phyloP scores from a whole-genome alignment of 2,329 filamentous ascomycete genomes.

The Apiospora saccharicola region DNA sequence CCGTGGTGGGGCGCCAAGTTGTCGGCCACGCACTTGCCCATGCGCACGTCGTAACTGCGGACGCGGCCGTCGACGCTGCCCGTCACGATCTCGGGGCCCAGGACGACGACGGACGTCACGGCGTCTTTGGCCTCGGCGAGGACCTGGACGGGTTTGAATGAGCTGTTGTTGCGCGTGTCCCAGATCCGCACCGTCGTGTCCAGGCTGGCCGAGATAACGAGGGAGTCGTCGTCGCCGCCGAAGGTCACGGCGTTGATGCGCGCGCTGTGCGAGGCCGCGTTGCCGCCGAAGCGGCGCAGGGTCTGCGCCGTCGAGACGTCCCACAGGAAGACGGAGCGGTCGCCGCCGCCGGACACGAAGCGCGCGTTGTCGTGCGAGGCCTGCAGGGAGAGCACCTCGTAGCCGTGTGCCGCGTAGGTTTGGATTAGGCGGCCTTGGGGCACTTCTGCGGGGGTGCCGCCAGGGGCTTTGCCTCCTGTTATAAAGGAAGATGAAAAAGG shows the following conservation, averaged over 20 bases:
- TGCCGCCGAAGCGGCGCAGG: constrained; percentile 70
- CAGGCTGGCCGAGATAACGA: constrained; percentile 77
- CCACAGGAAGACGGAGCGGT: constrained; percentile 92
- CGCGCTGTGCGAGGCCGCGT: constrained; percentile 26
- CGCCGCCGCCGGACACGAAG: constrained; percentile 88
- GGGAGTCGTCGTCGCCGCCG: constrained; percentile 75
- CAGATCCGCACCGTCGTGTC: constrained; percentile 81
- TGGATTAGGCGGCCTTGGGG: constrained; percentile 75
- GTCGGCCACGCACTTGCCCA: constrained; percentile 75
- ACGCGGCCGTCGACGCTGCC: constrained; percentile 88
- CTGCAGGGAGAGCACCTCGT: constrained; percentile 84
- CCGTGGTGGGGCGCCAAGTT: constrained; percentile 63
- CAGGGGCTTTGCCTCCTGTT: constrained; percentile 44
- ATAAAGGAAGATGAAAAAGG: constrained; percentile 37
- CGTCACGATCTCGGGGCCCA: constrained; percentile 67
- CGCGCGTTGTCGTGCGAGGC: constrained; percentile 80
- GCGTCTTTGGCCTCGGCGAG: constrained; percentile 77
- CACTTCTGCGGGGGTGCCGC: constrained; percentile 38
- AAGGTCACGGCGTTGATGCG: constrained; percentile 64
- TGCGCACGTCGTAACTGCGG: constrained; percentile 82
- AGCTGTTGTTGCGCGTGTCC: constrained; percentile 64
- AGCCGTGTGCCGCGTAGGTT: constrained; percentile 88
- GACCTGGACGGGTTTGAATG: constrained; percentile 72
- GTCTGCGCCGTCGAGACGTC: constrained; percentile 86
- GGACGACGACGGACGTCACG: constrained; percentile 59